Base-by-base conservation (phyloP, 768 basidiomycete species). In the Hebeloma cylindrosporum region DNA sequence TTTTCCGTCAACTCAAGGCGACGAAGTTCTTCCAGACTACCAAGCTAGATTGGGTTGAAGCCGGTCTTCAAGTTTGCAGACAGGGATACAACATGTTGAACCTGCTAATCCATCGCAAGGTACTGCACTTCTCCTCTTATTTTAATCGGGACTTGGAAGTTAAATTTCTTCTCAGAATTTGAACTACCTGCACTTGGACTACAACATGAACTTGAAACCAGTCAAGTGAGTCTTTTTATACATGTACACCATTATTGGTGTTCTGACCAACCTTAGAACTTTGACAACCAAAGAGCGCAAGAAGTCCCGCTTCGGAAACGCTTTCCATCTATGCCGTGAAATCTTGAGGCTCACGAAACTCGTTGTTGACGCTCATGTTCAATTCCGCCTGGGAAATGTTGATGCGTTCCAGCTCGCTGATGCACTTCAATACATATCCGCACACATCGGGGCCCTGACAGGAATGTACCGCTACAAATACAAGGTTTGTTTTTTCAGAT, bases 401-500 rank as follows among this genome's bases (percentile, higher is more conserved):
- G 96, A 99, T 58, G 96, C 94, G 1, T 99, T 99, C 80, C 96
- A 99, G 65, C 83, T 99, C 37, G 96, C 96, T 13, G 96, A 99
- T 53, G 96, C 96, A 1, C 73, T 99, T 17, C 96, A 99, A 64
- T 99, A 98, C 66, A 95, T 93, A 59, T 98, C 98, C 58, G 88
- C 80, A 2, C 96, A 99, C 60, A 92, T 99, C 45, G 96, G 96
- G 60, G 95, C 96, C 20, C 72, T 99, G 54, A 99, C 96, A 3
- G 96, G 96, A 57, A 99, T 99, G 96, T 99, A 99, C 70, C 85
- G 95, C 21, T 98, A 97, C 76, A 97, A 98, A 75, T 99, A 99
- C 76, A 98, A 98, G 81, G 86, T 85, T 48, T 7, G 74, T 60
- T 28, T 18, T 8, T 16, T 4, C 18, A 18, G 28, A 17, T 36